These are phyloP conservation scores for Arthrobotrys sinensis DNA, from an alignment of 2,329 filamentous ascomycete genomes.

Conservation along the genomic window DNA sequence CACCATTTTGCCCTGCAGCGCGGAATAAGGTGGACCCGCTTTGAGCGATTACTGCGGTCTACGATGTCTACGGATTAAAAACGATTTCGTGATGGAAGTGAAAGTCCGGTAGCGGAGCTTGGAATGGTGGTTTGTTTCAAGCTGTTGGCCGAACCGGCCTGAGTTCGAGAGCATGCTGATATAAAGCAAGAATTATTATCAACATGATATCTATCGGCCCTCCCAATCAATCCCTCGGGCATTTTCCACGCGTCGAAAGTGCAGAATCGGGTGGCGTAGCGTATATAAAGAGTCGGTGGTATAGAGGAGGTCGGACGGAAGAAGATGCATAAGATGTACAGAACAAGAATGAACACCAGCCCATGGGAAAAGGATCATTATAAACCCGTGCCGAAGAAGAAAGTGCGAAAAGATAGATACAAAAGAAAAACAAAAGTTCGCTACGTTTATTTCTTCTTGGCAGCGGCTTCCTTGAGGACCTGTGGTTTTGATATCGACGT, in stretches of 20 bases:
- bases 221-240: constrained; percentile 38
- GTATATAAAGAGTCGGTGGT: constrained; percentile 46
- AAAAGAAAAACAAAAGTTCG: constrained; percentile 45
- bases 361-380: constrained; percentile 61
- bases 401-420: constrained; percentile 58
- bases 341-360: constrained; percentile 63
- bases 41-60: constrained; percentile 23
- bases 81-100: background rate
- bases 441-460: constrained; percentile 63
- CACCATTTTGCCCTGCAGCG: background rate
- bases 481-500: constrained; percentile 29
- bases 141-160: constrained; percentile 21
- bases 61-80: constrained; percentile 12
- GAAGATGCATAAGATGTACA: constrained; percentile 60
- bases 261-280: constrained; percentile 26
- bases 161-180: constrained; percentile 44
- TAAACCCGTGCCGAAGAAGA: constrained; percentile 61
- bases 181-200: constrained; percentile 57
- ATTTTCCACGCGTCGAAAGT: constrained; percentile 54
- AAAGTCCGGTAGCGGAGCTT: constrained; percentile 17
- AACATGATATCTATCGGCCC: constrained; percentile 57
- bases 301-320: constrained; percentile 51
- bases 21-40: constrained; percentile 30
- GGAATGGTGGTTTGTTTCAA: constrained; percentile 21
- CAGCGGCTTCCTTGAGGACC: constrained; percentile 65